A percentile compares a stretch with the other conserved stretches of the same genome.
phyloP scores from a whole-genome alignment of 495 filamentous ascomycete species.

The Bombardia bombarda region DNA sequence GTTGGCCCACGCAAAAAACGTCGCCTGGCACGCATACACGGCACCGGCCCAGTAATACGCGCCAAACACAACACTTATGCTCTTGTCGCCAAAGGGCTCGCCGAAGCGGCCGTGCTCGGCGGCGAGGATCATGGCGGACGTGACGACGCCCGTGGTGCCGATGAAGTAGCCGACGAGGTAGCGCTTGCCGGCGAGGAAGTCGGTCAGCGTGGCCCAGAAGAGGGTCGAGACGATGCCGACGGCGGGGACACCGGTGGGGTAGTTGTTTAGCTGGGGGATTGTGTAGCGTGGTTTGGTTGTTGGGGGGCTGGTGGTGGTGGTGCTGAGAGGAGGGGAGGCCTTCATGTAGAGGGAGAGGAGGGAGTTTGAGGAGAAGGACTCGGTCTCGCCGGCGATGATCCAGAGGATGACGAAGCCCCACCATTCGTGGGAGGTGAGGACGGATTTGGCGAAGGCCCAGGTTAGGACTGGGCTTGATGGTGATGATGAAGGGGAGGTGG shows the following conservation, averaged over 20 bases:
- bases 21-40: slow-evolving; percentile 53
- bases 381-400: slow-evolving; percentile 44
- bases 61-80: slow-evolving; percentile 29
- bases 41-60: slow-evolving; percentile 49
- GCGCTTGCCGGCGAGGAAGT: slow-evolving; percentile 39
- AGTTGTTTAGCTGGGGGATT: slow-evolving; percentile 41
- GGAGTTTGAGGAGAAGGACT: slow-evolving; percentile 43
- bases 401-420: slow-evolving; percentile 45
- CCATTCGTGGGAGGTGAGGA: slow-evolving; percentile 41
- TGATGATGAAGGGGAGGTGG: neutral
- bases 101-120: slow-evolving; percentile 27
- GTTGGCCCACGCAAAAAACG: slow-evolving; percentile 56
- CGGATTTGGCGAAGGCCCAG: slow-evolving; percentile 3
- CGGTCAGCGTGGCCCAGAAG: slow-evolving; percentile 49
- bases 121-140: slow-evolving; percentile 40
- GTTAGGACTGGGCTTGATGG: neutral
- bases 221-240: slow-evolving; percentile 47
- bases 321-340: slow-evolving; percentile 7
- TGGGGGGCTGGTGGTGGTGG: too few relatives aligned
- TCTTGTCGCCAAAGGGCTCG: slow-evolving; percentile 16
- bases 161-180: slow-evolving; percentile 50
- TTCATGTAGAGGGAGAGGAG: slow-evolving; percentile 40
- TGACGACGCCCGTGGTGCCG: slow-evolving; percentile 38
- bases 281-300: slow-evolving; percentile 27
- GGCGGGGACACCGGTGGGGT: slow-evolving; percentile 42